Conservation (phyloP, 2,329 filamentous ascomycete species). For the Trichoderma semiorbis region DNA sequence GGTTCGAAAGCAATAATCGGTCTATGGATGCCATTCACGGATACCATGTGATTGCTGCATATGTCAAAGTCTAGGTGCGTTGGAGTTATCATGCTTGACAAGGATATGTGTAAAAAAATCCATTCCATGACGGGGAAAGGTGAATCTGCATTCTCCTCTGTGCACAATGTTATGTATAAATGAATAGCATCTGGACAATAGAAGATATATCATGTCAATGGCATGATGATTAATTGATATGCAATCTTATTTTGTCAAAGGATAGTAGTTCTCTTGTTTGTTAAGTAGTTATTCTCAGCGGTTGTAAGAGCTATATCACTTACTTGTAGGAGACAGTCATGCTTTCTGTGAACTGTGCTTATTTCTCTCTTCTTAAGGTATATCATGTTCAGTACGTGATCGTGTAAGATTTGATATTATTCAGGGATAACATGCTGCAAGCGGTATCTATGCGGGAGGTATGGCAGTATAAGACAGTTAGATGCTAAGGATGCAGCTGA, state of each 20-base stretch:
- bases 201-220: not conserved
- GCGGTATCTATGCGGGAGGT: not conserved
- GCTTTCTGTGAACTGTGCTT: not conserved
- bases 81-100: not conserved
- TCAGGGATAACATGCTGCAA: not conserved
- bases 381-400: not conserved
- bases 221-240: not conserved
- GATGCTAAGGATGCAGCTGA: not conserved
- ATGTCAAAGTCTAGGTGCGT: not conserved
- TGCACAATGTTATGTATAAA: not conserved
- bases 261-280: not conserved
- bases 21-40: not conserved
- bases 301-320: not conserved
- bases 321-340: not conserved
- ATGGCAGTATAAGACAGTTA: not conserved
- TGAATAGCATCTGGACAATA: not conserved
- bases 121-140: not conserved
- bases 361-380: not conserved
- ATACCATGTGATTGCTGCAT: not conserved
- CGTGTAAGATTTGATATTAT: not conserved
- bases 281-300: not conserved
- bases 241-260: not conserved
- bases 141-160: not conserved
- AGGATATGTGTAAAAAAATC: not conserved
- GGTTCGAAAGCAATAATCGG: not conserved